Conservation (phyloP, 1,139 yeast genomes). For the Geotrichum reessii region DNA sequence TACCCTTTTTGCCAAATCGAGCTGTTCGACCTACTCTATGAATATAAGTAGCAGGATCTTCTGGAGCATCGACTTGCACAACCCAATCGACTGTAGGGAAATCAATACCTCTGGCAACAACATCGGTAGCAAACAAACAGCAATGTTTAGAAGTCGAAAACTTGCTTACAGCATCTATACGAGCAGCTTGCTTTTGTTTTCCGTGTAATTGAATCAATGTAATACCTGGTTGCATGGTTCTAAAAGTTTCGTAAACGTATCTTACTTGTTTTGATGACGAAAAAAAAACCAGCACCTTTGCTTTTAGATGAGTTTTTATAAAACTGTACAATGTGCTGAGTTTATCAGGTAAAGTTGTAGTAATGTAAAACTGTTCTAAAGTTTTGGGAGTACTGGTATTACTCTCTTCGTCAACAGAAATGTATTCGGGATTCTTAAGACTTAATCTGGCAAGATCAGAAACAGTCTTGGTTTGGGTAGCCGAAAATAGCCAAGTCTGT, state of each 20-base stretch:
- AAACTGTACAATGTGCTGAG: slow-evolving; percentile 86
- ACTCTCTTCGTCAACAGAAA: slow-evolving; percentile 79
- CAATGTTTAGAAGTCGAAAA: slow-evolving; percentile 96
- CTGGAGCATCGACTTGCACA: slow-evolving; percentile 96
- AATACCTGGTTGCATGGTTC: slow-evolving; percentile 85
- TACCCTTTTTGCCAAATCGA: slow-evolving; percentile 85
- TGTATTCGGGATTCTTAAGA: slow-evolving; percentile 89
- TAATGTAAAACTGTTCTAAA: slow-evolving; percentile 95
- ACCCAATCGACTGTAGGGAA: slow-evolving; percentile 98
- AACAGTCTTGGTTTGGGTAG: slow-evolving; percentile 97
- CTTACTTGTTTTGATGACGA: slow-evolving; percentile 97
- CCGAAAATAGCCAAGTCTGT: slow-evolving; percentile 95
- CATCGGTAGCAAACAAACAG: slow-evolving; percentile 88
- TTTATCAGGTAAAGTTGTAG: slow-evolving; percentile 92
- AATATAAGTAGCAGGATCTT: slow-evolving; percentile 96
- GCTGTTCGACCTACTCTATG: slow-evolving; percentile 99
- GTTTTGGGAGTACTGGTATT: slow-evolving; percentile 92
- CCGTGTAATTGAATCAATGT: slow-evolving; percentile 93
- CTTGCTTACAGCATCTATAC: slow-evolving; percentile 96
- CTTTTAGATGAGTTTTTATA: slow-evolving; percentile 75
- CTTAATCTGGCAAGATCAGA: slow-evolving; percentile 97
- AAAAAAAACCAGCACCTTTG: slow-evolving; percentile 89
- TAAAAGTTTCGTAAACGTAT: slow-evolving; percentile 91
- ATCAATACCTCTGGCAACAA: slow-evolving; percentile 97
- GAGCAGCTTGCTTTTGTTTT: slow-evolving; percentile 95